Evolutionary conservation across 2,329 filamentous ascomycete genomes (phyloP).

Genomic region (Phyllosticta citrichinensis): DNA sequence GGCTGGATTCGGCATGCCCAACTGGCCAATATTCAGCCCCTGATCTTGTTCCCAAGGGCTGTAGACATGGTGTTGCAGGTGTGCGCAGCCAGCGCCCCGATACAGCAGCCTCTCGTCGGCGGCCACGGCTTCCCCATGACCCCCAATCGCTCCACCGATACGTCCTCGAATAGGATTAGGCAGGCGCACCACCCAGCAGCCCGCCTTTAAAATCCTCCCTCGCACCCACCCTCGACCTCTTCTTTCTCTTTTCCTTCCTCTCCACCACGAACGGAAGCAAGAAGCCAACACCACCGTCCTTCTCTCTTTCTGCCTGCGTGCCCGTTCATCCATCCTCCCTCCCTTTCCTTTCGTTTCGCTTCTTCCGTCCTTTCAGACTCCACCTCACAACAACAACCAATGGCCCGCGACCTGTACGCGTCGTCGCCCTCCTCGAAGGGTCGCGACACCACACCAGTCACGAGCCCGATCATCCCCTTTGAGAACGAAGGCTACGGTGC

Average conservation of each 20-base stretch:
- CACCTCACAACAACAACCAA: neutral
- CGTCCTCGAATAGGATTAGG: neutral
- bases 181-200: neutral
- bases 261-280: neutral
- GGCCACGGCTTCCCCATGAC: neutral
- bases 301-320: neutral
- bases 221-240: neutral
- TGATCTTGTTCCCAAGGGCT: neutral
- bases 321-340: neutral
- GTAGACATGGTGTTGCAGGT: neutral
- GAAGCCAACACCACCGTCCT: conserved; percentile 1
- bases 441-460: neutral
- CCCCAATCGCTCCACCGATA: neutral
- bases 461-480: neutral
- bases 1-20: neutral
- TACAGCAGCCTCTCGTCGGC: neutral
- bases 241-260: neutral
- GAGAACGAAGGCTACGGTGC: too few relatives aligned
- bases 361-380: neutral
- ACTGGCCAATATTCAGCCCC: neutral
- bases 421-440: neutral
- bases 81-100: neutral
- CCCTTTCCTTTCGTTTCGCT: neutral
- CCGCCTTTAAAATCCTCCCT: neutral
- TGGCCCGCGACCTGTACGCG: neutral